A percentile compares a stretch with the other conserved stretches of the same genome.
phyloP scores from a whole-genome alignment of 2,329 filamentous ascomycete species.

The Ophiocordyceps camponoti-rufipedis region DNA sequence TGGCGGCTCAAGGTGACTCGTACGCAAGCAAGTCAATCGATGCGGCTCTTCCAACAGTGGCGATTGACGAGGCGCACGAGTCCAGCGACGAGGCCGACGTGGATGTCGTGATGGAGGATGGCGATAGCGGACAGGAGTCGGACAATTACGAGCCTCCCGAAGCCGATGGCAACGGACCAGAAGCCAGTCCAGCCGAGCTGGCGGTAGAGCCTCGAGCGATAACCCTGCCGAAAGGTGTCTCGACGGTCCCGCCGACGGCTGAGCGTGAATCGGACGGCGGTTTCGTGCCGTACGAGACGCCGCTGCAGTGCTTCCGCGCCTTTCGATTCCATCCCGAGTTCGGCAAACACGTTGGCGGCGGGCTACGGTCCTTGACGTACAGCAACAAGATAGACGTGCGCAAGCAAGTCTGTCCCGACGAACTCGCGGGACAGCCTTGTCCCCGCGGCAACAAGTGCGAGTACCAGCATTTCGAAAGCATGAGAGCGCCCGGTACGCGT shows the following conservation, averaged over 20 bases:
- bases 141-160: constrained; percentile 40
- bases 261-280: not conserved
- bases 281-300: constrained; percentile 57
- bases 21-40: not conserved
- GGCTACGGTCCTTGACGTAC: constrained; percentile 80
- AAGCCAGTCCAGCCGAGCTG: not conserved
- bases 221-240: not conserved
- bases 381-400: constrained; percentile 74
- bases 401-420: constrained; percentile 57
- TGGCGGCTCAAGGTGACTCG: not conserved
- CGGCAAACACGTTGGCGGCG: constrained; percentile 48
- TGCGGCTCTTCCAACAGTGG: no score
- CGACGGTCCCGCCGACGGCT: no score
- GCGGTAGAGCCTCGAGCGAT: not conserved
- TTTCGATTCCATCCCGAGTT: constrained; percentile 82
- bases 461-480: constrained; percentile 53
- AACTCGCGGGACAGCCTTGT: constrained; percentile 53
- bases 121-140: constrained; percentile 19
- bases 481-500: constrained; percentile 20
- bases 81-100: not conserved
- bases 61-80: not conserved
- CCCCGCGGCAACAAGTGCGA: constrained; percentile 52
- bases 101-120: constrained; percentile 6
- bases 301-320: constrained; percentile 64
- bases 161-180: constrained; percentile 6